Conservation (phyloP, 176 grass and related monocot species). For the Avena eriantha region DNA sequence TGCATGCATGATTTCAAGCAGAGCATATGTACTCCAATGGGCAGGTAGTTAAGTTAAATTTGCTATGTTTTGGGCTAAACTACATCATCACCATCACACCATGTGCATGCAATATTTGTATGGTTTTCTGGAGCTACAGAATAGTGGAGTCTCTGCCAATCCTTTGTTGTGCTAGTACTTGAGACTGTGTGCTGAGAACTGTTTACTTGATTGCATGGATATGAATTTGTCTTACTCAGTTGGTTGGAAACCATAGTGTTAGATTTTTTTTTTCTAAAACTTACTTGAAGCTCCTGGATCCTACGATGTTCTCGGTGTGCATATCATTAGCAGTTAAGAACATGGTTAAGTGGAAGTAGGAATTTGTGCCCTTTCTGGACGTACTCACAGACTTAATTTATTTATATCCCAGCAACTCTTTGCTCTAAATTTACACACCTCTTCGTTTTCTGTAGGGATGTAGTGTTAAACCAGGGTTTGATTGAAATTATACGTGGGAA, state of each 20-base stretch:
- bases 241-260: neutral
- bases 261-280: slow-evolving; percentile 14
- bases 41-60: neutral
- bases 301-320: neutral
- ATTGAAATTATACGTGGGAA: slow-evolving; percentile 25
- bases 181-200: neutral
- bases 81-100: neutral
- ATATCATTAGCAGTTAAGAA: slow-evolving; percentile 16
- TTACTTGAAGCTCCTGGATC: slow-evolving; percentile 19
- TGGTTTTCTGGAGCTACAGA: neutral
- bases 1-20: slow-evolving; percentile 23
- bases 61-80: slow-evolving; percentile 25
- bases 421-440: slow-evolving; percentile 18
- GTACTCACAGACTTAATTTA: neutral
- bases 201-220: slow-evolving; percentile 11
- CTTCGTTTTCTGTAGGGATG: slow-evolving; percentile 46
- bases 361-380: slow-evolving; percentile 5
- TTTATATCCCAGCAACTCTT: neutral
- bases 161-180: slow-evolving; percentile 3
- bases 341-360: slow-evolving; percentile 4
- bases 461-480: slow-evolving; percentile 28
- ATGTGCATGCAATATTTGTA: neutral
- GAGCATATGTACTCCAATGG: slow-evolving; percentile 3
- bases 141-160: slow-evolving; percentile 14
- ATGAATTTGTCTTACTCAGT: neutral